Evolutionary conservation across 140 eudicot species (phyloP), one percentile per base, ranked within the genome.

Genomic region (Cichorium intybus): DNA sequence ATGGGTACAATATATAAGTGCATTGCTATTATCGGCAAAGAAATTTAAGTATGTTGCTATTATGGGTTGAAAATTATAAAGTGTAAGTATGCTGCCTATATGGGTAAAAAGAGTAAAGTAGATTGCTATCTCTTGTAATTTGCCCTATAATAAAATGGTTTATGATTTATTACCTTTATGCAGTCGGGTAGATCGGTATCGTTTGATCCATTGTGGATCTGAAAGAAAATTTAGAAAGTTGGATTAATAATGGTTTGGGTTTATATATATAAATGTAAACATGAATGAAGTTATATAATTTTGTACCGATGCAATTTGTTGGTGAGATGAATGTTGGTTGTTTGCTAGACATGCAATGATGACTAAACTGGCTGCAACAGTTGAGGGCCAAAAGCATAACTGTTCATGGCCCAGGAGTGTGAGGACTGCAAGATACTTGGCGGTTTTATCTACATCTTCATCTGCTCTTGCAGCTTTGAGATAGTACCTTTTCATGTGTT

Each of bases 311-410:
- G 76, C 64, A 56, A 86, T 71, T 24, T 64, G 84, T 68, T 75
- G 81, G 78, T 80, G 86, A 66, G 90, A 77, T 68, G 82, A 87
- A 62, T 76, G 88, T 64, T 48, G 66, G 47, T 86, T 66, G 55
- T 71, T 79, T 33, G 84, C 84, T 27, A 66, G 54, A 65, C 87
- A 94, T 66, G 95, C 90, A 46, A 94, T 80, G 47, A 83, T 78
- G 56, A 89, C 97, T 22, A 94, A 75, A 16, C 85, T 89, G 75
- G 99, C 97, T 76, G 99, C 97, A 24, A 94, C 90, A 64, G 94
- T 89, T 67, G 99, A 94, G 29, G 99, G 99, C 97, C 97, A 89
- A 62, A 62, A 89, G 78, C 84, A 72, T 35, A 94, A 73, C 62
- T 84, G 94, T 68, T 85, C 84, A 74, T 84, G 83, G 47, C 93